Evolutionary conservation across 179 eudicot species (phyloP).

Genomic region (Beta lomatogona): DNA sequence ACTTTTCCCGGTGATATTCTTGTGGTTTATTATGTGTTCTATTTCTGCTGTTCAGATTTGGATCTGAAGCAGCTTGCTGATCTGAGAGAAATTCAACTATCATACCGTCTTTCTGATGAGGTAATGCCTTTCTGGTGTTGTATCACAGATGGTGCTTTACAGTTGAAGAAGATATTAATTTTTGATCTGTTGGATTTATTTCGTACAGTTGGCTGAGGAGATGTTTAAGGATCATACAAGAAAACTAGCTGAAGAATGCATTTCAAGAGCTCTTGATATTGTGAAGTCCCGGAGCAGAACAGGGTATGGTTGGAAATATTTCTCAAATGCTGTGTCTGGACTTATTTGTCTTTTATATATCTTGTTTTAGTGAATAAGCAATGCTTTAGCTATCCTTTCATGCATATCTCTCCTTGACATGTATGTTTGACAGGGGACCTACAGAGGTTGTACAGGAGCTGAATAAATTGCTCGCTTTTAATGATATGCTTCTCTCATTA

Average conservation of each 20-base stretch:
- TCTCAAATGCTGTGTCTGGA: not conserved
- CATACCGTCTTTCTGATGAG: constrained; percentile 83
- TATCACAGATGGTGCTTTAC: not conserved
- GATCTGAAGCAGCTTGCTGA: constrained; percentile 59
- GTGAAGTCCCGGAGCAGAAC: constrained; percentile 74
- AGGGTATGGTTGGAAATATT: constrained; percentile 44
- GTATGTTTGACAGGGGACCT: constrained; percentile 53
- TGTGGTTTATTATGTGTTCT: not conserved
- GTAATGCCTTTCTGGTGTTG: constrained; percentile 36
- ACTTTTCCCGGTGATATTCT: not conserved
- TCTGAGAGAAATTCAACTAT: constrained; percentile 76
- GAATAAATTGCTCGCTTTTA: constrained; percentile 65
- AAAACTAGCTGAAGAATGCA: constrained; percentile 76
- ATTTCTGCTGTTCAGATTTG: constrained; percentile 48
- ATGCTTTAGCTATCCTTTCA: constrained; percentile 9
- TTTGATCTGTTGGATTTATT: constrained; percentile 21
- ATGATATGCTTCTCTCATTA: constrained; percentile 60
- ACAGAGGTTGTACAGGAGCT: constrained; percentile 67
- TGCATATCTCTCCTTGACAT: constrained; percentile 13
- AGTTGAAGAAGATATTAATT: constrained; percentile 39
- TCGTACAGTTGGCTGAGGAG: constrained; percentile 77
- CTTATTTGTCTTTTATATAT: too few species aligned
- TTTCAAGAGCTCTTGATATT: constrained; percentile 57
- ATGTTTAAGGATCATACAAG: constrained; percentile 80
- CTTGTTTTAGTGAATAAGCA: not conserved